Conservation (phyloP, 768 basidiomycete genomes). For the Tephrocybe sp. region DNA sequence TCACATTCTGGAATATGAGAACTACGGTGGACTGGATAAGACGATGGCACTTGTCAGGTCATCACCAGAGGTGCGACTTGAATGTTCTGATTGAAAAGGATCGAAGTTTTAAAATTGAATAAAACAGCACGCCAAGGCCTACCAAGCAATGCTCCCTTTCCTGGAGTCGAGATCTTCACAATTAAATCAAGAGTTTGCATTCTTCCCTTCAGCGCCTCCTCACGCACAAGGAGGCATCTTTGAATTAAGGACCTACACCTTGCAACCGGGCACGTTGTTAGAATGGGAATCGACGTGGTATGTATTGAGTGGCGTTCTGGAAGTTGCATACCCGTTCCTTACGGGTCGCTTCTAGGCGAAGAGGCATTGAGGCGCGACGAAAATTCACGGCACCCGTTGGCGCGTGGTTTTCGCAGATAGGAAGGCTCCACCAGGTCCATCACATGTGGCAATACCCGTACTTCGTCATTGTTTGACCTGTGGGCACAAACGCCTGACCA, state of each 20-base stretch:
- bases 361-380: constrained; percentile 90
- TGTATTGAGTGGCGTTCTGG: constrained; percentile 20
- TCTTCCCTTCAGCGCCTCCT: constrained; percentile 90
- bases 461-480: constrained; percentile 20
- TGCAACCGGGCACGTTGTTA: constrained; percentile 85
- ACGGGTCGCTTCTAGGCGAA: constrained; percentile 55
- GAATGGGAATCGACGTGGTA: constrained; percentile 97
- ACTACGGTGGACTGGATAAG: constrained; percentile 87
- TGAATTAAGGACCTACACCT: constrained; percentile 86
- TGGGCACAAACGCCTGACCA: constrained; percentile 12
- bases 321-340: constrained; percentile 3
- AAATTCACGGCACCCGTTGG: constrained; percentile 85
- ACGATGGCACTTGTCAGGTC: constrained; percentile 60
- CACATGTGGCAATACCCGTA: constrained; percentile 98
- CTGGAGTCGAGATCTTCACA: constrained; percentile 73
- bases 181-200: constrained; percentile 92
- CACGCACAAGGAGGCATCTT: constrained; percentile 88
- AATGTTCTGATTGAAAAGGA: neutral
- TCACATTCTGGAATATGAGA: constrained; percentile 90
- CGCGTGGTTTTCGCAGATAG: constrained; percentile 91
- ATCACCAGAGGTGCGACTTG: constrained; percentile 56
- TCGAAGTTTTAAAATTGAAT: constrained; percentile 3
- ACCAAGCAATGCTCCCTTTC: constrained; percentile 75
- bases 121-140: constrained; percentile 62
- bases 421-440: constrained; percentile 84